Evolutionary conservation across 73 alveolate species (phyloP), one percentile per base, ranked within the genome.

Genomic region (Symbiodinium pilosum): DNA sequence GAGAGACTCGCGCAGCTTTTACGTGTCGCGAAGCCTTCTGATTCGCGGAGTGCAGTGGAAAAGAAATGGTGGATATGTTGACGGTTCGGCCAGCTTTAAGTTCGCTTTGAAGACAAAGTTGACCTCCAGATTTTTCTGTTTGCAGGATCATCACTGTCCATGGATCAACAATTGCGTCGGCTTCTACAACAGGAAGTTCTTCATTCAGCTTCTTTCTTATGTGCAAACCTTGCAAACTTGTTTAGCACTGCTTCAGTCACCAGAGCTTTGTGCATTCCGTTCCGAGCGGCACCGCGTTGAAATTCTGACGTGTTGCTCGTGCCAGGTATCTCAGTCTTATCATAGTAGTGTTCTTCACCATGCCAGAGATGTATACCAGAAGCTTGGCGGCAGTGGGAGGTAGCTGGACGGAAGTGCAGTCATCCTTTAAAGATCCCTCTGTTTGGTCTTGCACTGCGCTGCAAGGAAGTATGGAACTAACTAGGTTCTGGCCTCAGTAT

Each of bases 81-180:
- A 54, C 73, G 7, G 20, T 12, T 54, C 73, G 73, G 73, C 73
- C 32, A 54, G 20, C 73, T 24, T 54, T 54, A 30, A 24, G 73
- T 54, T 54, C n/a, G n/a, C n/a, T n/a, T n/a, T n/a, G n/a, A n/a
- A n/a, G n/a, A n/a, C n/a, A n/a, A n/a, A n/a, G n/a, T n/a, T n/a
- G n/a, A n/a, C n/a, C n/a, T n/a, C n/a, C n/a, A n/a, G n/a, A n/a
- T n/a, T n/a, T n/a, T n/a, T n/a, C n/a, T n/a, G 26, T n/a, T 54
- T 54, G 84, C 96, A 99, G 99, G 99, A 99, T 91, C 99, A 99
- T 95, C 99, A 99, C 99, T 99, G 99, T 94, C 99, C 99, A 11
- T 99, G 99, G 99, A 99, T 99, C 87, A 99, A 99, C 99, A 99
- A 99, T 83, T 99, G 99, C 99, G 99, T 99, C n/a, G 99, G 99